phyloP scores from a whole-genome alignment of 1,139 yeast genomes.

The Kodamaea ohmeri region DNA sequence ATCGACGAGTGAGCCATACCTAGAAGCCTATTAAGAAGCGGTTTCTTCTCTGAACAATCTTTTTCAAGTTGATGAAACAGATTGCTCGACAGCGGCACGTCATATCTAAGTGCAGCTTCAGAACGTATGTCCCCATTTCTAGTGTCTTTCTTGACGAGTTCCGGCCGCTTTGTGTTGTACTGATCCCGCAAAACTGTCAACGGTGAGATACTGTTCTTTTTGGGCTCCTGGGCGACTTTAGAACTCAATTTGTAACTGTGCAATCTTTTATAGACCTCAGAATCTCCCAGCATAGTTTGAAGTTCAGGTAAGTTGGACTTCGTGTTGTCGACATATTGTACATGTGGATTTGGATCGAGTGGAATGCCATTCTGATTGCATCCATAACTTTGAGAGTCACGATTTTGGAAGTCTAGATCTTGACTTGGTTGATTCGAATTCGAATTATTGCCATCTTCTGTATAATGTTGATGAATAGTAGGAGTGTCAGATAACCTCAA shows the following conservation, averaged over 20 bases:
- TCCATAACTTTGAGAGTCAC: no score
- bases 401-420: no score
- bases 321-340: no score
- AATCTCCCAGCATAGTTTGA: no score
- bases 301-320: no score
- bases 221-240: neutral
- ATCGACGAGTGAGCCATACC: constrained; percentile 20
- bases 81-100: constrained; percentile 7
- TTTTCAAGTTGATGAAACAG: constrained; percentile 3
- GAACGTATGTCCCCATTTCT: neutral
- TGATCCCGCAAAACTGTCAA: constrained; percentile 30
- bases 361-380: neutral
- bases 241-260: constrained; percentile 15
- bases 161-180: constrained; percentile 29
- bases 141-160: constrained; percentile 3
- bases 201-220: constrained; percentile 24
- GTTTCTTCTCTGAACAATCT: constrained; percentile 15
- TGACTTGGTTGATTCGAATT: no score
- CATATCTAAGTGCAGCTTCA: neutral
- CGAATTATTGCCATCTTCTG: constrained; percentile 1
- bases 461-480: neutral
- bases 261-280: constrained; percentile 24
- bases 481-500: constrained; percentile 1
- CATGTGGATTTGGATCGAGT: neutral
- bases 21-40: constrained; percentile 11